A percentile compares a stretch with the other conserved stretches of the same genome.
Conservation (phyloP, 371 early-diverging fungal genomes). For the Syncephalis plumigaleata region DNA sequence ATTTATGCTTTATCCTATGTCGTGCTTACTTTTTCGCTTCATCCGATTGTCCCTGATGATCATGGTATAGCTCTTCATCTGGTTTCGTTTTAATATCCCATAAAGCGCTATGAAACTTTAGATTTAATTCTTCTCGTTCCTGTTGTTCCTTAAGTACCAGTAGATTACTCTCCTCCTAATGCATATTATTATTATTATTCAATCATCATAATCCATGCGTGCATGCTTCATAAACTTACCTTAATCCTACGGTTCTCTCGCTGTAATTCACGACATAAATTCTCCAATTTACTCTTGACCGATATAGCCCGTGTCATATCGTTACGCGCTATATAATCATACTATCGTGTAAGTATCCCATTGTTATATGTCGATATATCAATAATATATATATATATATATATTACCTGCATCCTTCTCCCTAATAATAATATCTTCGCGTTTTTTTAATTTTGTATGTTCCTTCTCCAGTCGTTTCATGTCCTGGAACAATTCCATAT, state of each 20-base stretch:
- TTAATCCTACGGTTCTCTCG: constrained; percentile 23
- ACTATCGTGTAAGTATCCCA: not conserved
- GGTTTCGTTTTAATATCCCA: constrained; percentile 24
- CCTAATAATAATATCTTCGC: constrained; percentile 5
- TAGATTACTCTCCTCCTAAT: constrained; percentile 18
- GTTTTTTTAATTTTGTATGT: constrained; percentile 5
- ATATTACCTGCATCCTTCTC: constrained; percentile 5
- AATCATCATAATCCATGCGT: constrained; percentile 23
- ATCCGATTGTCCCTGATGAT: constrained; percentile 10
- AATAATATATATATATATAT: not conserved
- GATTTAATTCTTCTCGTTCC: constrained; percentile 21
- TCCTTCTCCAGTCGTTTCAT: constrained; percentile 8
- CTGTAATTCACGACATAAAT: constrained; percentile 25
- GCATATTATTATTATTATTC: constrained; percentile 19
- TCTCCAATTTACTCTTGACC: constrained; percentile 22
- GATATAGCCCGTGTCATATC: constrained; percentile 13
- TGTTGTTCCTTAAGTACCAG: constrained; percentile 16
- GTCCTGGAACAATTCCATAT: constrained; percentile 7
- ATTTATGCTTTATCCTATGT: too few species aligned
- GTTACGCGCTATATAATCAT: constrained; percentile 9
- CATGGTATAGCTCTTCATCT: constrained; percentile 20
- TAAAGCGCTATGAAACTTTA: constrained; percentile 24
- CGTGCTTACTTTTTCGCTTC: constrained; percentile 9
- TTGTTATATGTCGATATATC: not conserved
- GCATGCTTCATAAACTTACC: too few species aligned